phyloP scores from a whole-genome alignment of 2,329 filamentous ascomycete species.

The Epicoccum sorghinum region DNA sequence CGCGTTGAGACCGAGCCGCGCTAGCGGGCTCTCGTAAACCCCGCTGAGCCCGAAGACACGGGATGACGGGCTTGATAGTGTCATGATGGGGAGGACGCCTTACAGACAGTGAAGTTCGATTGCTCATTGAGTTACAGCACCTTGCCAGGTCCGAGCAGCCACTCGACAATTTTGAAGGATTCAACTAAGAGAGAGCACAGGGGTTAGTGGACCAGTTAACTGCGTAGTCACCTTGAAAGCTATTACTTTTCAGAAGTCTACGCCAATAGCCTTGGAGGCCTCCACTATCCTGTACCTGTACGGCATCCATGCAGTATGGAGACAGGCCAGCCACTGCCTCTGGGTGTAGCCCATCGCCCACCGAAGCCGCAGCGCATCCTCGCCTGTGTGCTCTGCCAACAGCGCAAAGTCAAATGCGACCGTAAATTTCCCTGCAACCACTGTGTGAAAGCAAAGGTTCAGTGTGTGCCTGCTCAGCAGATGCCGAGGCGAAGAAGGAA shows the following conservation, averaged over 20 bases:
- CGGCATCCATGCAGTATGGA: constrained; percentile 11
- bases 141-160: no score
- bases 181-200: no score
- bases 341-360: constrained; percentile 8
- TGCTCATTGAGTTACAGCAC: no score
- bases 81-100: no score
- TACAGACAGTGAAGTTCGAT: no score
- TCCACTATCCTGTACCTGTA: no score
- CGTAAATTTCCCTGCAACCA: constrained; percentile 45
- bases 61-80: no score
- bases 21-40: neutral
- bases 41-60: neutral
- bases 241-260: no score
- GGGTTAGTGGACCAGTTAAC: no score
- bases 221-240: no score
- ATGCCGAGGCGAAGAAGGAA: constrained; percentile 64
- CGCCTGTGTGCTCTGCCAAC: constrained; percentile 74
- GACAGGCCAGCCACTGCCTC: constrained; percentile 12
- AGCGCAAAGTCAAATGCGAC: constrained; percentile 49
- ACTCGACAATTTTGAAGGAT: no score
- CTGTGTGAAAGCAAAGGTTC: constrained; percentile 34
- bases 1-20: neutral
- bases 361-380: constrained; percentile 50
- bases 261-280: no score
- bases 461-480: constrained; percentile 50